phyloP scores from a whole-genome alignment of 1,139 yeast genomes.

The Schwanniomyces etchellsii region DNA sequence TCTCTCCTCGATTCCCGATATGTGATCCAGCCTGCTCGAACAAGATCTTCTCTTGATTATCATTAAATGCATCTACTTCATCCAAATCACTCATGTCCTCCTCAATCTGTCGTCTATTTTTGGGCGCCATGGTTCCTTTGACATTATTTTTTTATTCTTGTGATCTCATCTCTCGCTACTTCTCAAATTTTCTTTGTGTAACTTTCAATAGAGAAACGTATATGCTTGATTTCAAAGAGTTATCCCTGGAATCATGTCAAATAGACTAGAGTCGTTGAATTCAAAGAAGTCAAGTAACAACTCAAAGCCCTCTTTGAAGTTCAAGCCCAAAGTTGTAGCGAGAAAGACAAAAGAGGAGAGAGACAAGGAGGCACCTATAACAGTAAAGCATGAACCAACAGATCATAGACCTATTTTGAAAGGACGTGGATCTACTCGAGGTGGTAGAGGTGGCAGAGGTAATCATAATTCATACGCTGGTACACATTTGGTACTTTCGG shows the following conservation, averaged over 20 bases:
- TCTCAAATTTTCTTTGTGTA: no score
- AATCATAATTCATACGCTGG: conserved; percentile 49
- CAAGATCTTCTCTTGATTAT: conserved; percentile 57
- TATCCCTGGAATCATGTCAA: conserved; percentile 40
- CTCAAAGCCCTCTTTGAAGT: conserved; percentile 53
- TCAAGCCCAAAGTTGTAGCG: conserved; percentile 79
- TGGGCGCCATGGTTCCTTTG: conserved; percentile 4
- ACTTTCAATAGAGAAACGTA: conserved; percentile 1
- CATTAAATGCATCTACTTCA: conserved; percentile 71
- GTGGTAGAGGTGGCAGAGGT: conserved; percentile 29
- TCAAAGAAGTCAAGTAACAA: conserved; percentile 22
- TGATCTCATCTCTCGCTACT: conserved; percentile 6
- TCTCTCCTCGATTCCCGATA: conserved; percentile 18
- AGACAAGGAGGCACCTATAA: conserved; percentile 63
- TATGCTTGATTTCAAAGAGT: no score
- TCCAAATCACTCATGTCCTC: conserved; percentile 41
- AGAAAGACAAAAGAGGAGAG: conserved; percentile 80
- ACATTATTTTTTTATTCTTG: conserved; percentile 1
- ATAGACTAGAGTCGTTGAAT: conserved; percentile 40
- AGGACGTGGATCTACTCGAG: conserved; percentile 20
- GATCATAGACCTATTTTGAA: conserved; percentile 16
- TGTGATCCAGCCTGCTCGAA: conserved; percentile 54
- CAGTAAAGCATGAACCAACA: conserved; percentile 34
- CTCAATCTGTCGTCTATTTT: conserved; percentile 8
- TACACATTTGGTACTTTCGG: conserved; percentile 64